A percentile compares a stretch with the other conserved stretches of the same genome.
Evolutionary conservation across 169 alveolate genomes (phyloP).

Genomic region (Plasmodium adleri): DNA sequence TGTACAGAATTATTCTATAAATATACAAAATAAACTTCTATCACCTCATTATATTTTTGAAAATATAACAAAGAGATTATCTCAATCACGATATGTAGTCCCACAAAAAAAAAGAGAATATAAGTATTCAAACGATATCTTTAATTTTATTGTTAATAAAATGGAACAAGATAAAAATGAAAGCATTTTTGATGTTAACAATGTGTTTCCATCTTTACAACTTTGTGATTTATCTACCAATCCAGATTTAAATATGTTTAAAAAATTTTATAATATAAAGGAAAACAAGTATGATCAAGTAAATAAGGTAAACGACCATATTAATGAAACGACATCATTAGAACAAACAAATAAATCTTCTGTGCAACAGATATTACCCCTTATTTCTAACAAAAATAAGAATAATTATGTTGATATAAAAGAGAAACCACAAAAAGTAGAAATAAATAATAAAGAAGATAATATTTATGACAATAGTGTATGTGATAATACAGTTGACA

Average conservation of each 20-base stretch:
- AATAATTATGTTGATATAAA: background rate
- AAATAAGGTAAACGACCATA: background rate
- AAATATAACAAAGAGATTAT: constrained; percentile 29
- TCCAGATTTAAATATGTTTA: background rate
- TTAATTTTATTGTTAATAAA: constrained; percentile 21
- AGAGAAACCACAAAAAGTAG: background rate
- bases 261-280: background rate
- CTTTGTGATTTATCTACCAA: background rate
- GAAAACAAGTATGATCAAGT: background rate
- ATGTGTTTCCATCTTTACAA: background rate
- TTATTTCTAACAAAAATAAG: background rate
- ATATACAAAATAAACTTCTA: constrained; percentile 34
- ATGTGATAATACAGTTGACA: too few species aligned
- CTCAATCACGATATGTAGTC: constrained; percentile 20
- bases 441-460: background rate
- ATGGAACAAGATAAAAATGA: constrained; percentile 17
- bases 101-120: background rate
- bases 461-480: background rate
- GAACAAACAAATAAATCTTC: background rate
- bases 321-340: background rate
- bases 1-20: constrained; percentile 54
- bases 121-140: background rate
- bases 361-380: background rate
- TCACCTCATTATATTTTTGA: constrained; percentile 44
- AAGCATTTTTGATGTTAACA: background rate